These are phyloP conservation scores for Leishmania arabica DNA, from an alignment of 208 protist genomes.

Conservation along the genomic window DNA sequence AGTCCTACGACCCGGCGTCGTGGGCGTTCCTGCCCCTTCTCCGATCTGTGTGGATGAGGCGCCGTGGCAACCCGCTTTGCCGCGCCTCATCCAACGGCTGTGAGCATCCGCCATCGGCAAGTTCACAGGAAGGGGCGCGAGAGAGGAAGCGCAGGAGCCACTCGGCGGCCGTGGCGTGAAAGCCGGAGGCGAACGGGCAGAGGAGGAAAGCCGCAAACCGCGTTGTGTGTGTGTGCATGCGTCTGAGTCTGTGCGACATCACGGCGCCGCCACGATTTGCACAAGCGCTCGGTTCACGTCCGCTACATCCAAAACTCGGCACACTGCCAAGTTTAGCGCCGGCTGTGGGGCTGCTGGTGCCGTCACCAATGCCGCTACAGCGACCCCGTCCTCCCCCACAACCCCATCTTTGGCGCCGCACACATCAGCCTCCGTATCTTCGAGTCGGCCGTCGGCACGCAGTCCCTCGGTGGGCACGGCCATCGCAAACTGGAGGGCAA, in stretches of 20 bases:
- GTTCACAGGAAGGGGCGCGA: neutral
- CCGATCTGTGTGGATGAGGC: neutral
- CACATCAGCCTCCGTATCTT: neutral
- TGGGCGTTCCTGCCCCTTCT: neutral
- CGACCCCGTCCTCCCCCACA: neutral
- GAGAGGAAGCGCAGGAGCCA: neutral
- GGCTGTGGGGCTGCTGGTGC: neutral
- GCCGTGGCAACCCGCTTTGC: neutral
- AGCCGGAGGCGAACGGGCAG: neutral
- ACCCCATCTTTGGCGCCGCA: neutral
- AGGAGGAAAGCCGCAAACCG: neutral
- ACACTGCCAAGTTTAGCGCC: slow-evolving; percentile 30
- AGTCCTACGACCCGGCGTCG: neutral
- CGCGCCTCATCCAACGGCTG: neutral
- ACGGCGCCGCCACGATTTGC: slow-evolving; percentile 15
- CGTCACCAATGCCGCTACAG: neutral
- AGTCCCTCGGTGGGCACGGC: slow-evolving; percentile 16
- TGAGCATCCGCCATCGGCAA: neutral
- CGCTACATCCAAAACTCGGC: slow-evolving; percentile 30
- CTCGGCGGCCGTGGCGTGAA: neutral
- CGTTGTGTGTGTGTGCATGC: neutral
- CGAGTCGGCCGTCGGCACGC: slow-evolving; percentile 1
- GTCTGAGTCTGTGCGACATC: neutral
- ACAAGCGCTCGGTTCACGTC: slow-evolving; percentile 30
- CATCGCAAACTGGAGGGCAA: slow-evolving; percentile 27